Base-by-base conservation (phyloP, 306 rosid species). In the Quercus aquifolioides region DNA sequence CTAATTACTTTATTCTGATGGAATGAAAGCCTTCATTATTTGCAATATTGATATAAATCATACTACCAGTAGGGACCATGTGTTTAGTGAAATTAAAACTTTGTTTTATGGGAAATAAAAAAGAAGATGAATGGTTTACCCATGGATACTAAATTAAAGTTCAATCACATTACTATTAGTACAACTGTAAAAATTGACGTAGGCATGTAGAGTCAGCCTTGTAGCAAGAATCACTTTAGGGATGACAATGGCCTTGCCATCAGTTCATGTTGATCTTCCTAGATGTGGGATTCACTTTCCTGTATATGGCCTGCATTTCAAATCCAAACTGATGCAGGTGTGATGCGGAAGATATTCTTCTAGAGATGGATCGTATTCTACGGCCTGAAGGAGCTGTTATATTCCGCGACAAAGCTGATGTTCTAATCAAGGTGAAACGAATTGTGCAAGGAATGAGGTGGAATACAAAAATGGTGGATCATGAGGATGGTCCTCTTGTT, bases 341-440 rank as follows among this genome's bases (percentile, higher is more conserved):
- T 57, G 74, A 46, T 59, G 78, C 84, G 17, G 91, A 88, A 76
- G 89, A 93, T 80, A 91, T 93, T 76, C 85, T 93, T 55, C 51
- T 91, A 77, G 97, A 93, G 90, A 89, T 93, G 94, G 97, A 93
- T 78, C 91, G 96, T 0, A 91, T 93, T 13, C 81, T 93, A 12
- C 83, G 97, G 55, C 97, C 96, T 0, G 97, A 93, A 86, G 97
- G 97, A 74, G 87, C 96, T 3, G 92, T 89, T 30, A 89, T 93
- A 81, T 62, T 93, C 78, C 96, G 94, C 25, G 97, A 93, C 82
- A 80, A 93, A 56, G 86, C 25, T 14, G 85, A 81, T 65, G 85
- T 89, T 72, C 83, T 93, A 19, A 78, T 76, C 75, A 49, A 83
- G 86, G 90, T 93, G 76, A 89, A 76, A 78, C 89, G 82, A 83